Percentiles rank a stretch among this genome's conserved stretches.
Evolutionary conservation across 441 rosid species (phyloP).

Genomic region (Rhodomyrtus psidioides): DNA sequence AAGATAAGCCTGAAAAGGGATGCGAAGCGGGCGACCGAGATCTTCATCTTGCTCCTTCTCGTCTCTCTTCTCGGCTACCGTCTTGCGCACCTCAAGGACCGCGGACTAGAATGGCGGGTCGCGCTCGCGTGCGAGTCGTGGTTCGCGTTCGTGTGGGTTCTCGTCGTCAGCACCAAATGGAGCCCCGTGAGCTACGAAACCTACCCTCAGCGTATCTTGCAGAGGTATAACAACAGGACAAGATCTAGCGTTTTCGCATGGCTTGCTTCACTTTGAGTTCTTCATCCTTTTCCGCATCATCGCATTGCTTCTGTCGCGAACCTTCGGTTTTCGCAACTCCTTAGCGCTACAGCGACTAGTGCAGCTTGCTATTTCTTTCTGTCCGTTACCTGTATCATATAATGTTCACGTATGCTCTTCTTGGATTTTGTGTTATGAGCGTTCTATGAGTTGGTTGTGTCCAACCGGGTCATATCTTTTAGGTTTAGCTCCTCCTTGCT

Average conservation of each 20-base stretch:
- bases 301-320: neutral
- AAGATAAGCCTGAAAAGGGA: neutral
- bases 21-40: neutral
- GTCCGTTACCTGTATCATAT: neutral
- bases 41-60: conserved; percentile 26
- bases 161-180: conserved; percentile 44
- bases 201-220: conserved; percentile 34
- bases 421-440: neutral
- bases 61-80: conserved; percentile 12
- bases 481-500: neutral
- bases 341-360: neutral
- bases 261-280: neutral
- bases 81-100: neutral
- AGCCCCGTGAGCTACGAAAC: conserved; percentile 35
- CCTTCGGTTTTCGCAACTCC: neutral
- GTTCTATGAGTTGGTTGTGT: neutral
- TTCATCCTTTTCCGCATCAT: neutral
- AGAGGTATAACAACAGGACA: conserved; percentile 15
- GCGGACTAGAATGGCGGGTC: conserved; percentile 45
- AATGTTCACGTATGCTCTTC: neutral
- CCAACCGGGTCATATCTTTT: neutral
- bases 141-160: conserved; percentile 52
- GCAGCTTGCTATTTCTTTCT: neutral
- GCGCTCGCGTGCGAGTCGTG: conserved; percentile 54
- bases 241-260: neutral